These are phyloP conservation scores for Lactifluus piperatus DNA, from an alignment of 768 basidiomycete genomes.

Conservation along the genomic window DNA sequence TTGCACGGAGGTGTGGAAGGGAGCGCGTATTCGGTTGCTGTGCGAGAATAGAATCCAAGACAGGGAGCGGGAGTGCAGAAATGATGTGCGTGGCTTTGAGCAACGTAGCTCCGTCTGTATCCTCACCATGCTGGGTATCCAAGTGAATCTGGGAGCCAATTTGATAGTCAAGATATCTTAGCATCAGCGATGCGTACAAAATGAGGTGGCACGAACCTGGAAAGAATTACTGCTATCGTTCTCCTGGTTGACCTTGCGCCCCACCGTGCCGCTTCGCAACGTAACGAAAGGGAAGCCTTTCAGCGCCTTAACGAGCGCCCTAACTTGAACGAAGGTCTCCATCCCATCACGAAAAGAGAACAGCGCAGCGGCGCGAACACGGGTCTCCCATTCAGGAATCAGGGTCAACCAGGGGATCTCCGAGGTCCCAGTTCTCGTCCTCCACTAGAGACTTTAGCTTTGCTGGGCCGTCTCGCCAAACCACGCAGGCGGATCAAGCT, in stretches of 20 bases:
- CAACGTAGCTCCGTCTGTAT: constrained; percentile 21
- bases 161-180: not conserved
- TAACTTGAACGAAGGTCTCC: constrained; percentile 52
- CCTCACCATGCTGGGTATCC: constrained; percentile 17
- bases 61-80: constrained; percentile 65
- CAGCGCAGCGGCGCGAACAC: constrained; percentile 57
- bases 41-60: constrained; percentile 37
- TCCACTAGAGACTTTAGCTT: constrained; percentile 12
- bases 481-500: constrained; percentile 29
- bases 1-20: constrained; percentile 61
- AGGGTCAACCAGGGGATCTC: constrained; percentile 29
- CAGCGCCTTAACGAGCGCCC: constrained; percentile 44
- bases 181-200: not conserved
- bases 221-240: constrained; percentile 30
- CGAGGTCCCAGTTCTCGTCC: constrained; percentile 28
- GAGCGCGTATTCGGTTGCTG: constrained; percentile 22
- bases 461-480: constrained; percentile 3
- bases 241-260: constrained; percentile 30
- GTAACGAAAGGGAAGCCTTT: constrained; percentile 45
- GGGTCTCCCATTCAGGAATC: constrained; percentile 18
- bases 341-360: constrained; percentile 80
- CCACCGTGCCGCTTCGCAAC: constrained; percentile 38
- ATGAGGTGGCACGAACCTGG: constrained; percentile 32
- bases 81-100: constrained; percentile 56
- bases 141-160: constrained; percentile 27